Evolutionary conservation across 2,329 filamentous ascomycete species (phyloP), one percentile per base, ranked within the genome.

Genomic region (Herpotrichia juniperi): DNA sequence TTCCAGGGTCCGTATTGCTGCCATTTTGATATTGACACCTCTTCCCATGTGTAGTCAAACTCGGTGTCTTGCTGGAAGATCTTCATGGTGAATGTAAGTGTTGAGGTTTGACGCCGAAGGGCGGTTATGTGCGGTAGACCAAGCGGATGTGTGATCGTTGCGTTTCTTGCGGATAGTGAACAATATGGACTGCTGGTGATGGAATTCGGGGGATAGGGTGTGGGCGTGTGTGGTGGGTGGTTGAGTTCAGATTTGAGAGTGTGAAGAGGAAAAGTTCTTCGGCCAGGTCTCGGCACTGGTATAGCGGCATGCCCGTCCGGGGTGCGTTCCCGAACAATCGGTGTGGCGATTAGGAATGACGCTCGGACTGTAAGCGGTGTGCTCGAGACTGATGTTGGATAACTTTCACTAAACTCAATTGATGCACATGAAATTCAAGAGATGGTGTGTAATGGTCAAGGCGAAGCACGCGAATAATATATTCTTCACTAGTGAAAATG

Each of bases 1-100:
- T 99, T 99, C 93, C 94, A 97, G 17, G 93, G 93, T 69, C 91
- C 96, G 79, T 99, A 99, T 77, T 99, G 99, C 65, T 87, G 89
- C 94, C 94, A 99, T 83, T 99, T 99, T 73, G 90, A 92, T 12
- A 91, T 92, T 22, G 92, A 96, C 30, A 99, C 94, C 76, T 97
- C 93, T 70, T 96, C 91, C 94, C 94, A 99, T 40, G 93, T 96
- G 82, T 99, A 99, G 79, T 96, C 84, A 79, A 96, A 99, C 56
- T 91, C 92, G 77, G 91, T 90, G 32, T 82, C 81, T 69, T 91
- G 96, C 64, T 91, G 90, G 71, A 97, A 97, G 78, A 97, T 90
- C 83, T 96, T 96, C 94, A 99, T 97, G 14, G 51, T 55, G 46
- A 50, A 50, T 11, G 45, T 50, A 42, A 30, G 48, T 40, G 35